Percentiles rank a stretch among this genome's conserved stretches.
Conservation (phyloP, 768 basidiomycete genomes). For the Lentinula lateritia region DNA sequence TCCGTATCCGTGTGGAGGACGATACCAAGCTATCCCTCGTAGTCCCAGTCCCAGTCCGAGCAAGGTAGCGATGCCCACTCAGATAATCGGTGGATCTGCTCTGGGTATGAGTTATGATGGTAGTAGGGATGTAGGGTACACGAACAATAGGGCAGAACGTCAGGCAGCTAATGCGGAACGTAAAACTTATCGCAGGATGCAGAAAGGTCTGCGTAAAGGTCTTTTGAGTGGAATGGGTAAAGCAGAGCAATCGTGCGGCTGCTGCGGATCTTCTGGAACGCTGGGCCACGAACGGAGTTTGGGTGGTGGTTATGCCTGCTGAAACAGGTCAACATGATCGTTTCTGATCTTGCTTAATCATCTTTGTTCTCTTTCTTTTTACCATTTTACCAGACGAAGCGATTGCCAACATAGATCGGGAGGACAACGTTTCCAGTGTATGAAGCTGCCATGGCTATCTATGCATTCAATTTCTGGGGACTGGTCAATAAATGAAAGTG, state of each 20-base stretch:
- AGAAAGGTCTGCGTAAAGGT: neutral
- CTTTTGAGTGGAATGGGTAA: neutral
- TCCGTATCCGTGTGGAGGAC: neutral
- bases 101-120: neutral
- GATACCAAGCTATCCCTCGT: neutral
- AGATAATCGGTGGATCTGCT: neutral
- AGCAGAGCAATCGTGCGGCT: constrained; percentile 10
- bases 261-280: constrained; percentile 18
- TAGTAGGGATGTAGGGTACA: neutral
- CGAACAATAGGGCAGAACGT: neutral
- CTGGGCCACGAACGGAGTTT: constrained; percentile 12
- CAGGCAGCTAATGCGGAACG: neutral
- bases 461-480: no score
- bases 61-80: neutral
- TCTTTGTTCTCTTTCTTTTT: neutral
- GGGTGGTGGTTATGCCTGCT: constrained; percentile 19
- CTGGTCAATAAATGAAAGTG: no score
- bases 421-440: no score
- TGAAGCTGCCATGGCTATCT: no score
- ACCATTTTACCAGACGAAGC: constrained; percentile 9
- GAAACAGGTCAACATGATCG: constrained; percentile 11
- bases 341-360: neutral
- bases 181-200: neutral
- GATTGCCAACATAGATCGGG: constrained; percentile 11
- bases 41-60: neutral